phyloP scores from a whole-genome alignment of 2,329 filamentous ascomycete genomes.

The Tolypocladium album region DNA sequence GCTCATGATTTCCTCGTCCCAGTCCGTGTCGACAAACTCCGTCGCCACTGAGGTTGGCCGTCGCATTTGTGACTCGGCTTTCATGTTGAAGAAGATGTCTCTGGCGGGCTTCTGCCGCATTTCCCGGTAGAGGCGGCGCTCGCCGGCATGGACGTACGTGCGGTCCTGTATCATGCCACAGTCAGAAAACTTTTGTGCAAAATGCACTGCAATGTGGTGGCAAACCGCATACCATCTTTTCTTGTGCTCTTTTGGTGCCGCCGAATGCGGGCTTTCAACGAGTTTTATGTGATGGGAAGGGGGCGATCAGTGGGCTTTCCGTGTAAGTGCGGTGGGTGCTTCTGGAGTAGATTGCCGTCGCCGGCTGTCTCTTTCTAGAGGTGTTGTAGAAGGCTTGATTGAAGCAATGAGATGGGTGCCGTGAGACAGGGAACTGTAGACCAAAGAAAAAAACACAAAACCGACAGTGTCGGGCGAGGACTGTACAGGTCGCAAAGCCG shows the following conservation, averaged over 20 bases:
- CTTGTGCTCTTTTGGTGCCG: conserved; percentile 4
- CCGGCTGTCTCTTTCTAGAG: conserved; percentile 20
- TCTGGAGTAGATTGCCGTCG: conserved; percentile 22
- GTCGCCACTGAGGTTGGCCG: conserved; percentile 62
- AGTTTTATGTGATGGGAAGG: not conserved
- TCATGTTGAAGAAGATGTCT: conserved; percentile 52
- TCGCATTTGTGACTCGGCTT: conserved; percentile 32
- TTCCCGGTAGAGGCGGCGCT: conserved; percentile 31
- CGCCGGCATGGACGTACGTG: conserved; percentile 22
- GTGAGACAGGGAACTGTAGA: conserved; percentile 16
- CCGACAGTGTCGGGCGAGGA: conserved; percentile 21
- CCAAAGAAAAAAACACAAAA: conserved; percentile 17
- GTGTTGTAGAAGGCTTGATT: not conserved
- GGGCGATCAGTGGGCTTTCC: not conserved
- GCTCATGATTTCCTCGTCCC: conserved; percentile 45
- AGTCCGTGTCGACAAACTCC: conserved; percentile 69
- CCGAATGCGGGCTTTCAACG: not conserved
- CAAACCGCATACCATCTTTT: conserved; percentile 21
- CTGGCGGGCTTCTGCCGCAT: conserved; percentile 42
- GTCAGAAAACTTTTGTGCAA: not conserved
- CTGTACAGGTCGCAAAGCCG: conserved; percentile 28
- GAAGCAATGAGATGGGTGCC: conserved; percentile 6
- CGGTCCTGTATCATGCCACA: conserved; percentile 18
- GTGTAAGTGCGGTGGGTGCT: not conserved
- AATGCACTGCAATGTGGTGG: too few species aligned